These are phyloP conservation scores for Aspergillus vadensis DNA, from an alignment of 2,329 filamentous ascomycete species.

Conservation along the genomic window DNA sequence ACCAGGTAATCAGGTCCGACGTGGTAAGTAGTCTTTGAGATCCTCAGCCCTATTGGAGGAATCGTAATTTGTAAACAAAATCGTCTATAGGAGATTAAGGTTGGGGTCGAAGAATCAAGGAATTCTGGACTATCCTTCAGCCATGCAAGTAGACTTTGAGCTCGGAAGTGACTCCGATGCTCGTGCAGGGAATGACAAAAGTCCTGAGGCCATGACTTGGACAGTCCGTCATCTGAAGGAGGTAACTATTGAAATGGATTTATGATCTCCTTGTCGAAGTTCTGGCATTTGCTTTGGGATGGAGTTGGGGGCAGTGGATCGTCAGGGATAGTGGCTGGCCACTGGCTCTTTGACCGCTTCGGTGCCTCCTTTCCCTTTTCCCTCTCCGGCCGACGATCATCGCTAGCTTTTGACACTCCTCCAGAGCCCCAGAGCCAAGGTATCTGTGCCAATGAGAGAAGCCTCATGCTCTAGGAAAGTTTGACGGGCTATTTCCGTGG, in stretches of 20 bases:
- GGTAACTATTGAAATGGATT: not conserved
- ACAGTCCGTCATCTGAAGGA: not conserved
- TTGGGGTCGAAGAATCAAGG: not conserved
- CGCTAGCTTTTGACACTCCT: constrained; percentile 2
- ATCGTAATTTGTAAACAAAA: not conserved
- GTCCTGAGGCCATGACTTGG: not conserved
- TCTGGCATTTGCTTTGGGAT: too few relatives aligned
- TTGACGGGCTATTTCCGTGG: not conserved
- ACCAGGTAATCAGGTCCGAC: not conserved
- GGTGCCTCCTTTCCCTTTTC: not conserved
- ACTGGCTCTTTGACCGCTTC: constrained; percentile 1
- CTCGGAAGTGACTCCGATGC: not conserved
- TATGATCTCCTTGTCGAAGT: too few relatives aligned
- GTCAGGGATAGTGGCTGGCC: not conserved
- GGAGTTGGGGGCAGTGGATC: not conserved
- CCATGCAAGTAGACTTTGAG: not conserved
- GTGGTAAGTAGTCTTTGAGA: not conserved
- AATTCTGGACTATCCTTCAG: not conserved
- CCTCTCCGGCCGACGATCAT: constrained; percentile 4
- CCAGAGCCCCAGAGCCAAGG: not conserved
- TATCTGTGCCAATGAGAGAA: not conserved
- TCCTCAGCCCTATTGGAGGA: not conserved
- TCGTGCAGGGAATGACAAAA: not conserved
- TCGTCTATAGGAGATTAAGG: not conserved
- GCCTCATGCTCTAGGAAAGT: not conserved